Evolutionary conservation across 148 eudicot species (phyloP).

Genomic region (Fagopyrum tataricum): DNA sequence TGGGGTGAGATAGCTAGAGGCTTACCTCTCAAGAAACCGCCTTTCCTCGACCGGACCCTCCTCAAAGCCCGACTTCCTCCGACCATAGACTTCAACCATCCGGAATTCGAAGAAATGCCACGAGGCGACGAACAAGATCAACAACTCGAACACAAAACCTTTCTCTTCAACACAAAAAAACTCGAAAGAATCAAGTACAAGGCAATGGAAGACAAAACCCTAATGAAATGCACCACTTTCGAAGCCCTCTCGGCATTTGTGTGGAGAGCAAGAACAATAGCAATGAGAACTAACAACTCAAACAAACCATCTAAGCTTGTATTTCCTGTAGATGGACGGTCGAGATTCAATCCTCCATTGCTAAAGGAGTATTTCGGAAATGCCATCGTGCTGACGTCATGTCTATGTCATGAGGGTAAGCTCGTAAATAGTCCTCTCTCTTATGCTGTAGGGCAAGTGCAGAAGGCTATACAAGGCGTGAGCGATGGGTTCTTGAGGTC

Average conservation of each 20-base stretch:
- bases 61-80: constrained; percentile 43
- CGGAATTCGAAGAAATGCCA: constrained; percentile 31
- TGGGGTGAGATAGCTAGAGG: constrained; percentile 58
- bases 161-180: constrained; percentile 25
- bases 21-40: constrained; percentile 26
- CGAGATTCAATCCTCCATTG: constrained; percentile 31
- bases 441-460: constrained; percentile 27
- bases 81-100: constrained; percentile 30
- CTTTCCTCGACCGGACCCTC: constrained; percentile 34
- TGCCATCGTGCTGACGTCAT: constrained; percentile 35
- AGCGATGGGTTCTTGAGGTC: constrained; percentile 39
- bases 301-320: constrained; percentile 31
- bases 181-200: constrained; percentile 31
- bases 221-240: constrained; percentile 36
- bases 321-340: constrained; percentile 48
- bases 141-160: constrained; percentile 28
- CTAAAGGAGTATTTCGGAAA: constrained; percentile 50
- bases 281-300: not conserved
- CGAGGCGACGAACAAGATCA: constrained; percentile 9
- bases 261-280: constrained; percentile 42
- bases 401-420: constrained; percentile 33
- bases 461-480: constrained; percentile 32
- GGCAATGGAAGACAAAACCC: constrained; percentile 30
- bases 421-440: constrained; percentile 27
- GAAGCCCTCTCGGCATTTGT: constrained; percentile 50